phyloP scores from a whole-genome alignment of 306 rosid species.

The Trifolium repens region DNA sequence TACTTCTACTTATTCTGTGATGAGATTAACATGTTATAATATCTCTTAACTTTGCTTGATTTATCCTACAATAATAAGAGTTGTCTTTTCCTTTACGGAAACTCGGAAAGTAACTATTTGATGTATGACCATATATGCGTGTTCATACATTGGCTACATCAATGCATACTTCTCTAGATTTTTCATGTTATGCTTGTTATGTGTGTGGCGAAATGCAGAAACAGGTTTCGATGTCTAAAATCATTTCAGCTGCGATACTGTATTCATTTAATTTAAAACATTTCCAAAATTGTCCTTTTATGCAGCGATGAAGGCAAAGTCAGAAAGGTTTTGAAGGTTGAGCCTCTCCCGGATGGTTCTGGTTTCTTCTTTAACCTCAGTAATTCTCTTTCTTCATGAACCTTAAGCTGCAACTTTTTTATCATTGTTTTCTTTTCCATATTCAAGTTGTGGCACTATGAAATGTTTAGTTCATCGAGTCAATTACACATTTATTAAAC shows the following conservation, averaged over 20 bases:
- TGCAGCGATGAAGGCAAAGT: conserved; percentile 94
- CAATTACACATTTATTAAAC: conserved; percentile 1
- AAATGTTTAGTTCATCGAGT: neutral
- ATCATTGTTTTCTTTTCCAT: conserved; percentile 14
- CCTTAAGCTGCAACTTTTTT: conserved; percentile 26
- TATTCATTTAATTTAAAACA: neutral
- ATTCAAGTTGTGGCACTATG: conserved; percentile 15
- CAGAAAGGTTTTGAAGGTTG: conserved; percentile 86
- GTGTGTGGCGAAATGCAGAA: neutral
- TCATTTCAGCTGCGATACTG: neutral
- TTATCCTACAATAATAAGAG: conserved; percentile 17
- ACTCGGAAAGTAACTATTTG: neutral
- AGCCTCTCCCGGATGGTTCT: conserved; percentile 92
- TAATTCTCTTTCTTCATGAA: conserved; percentile 56
- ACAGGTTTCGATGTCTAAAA: conserved; percentile 6
- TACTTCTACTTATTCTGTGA: conserved; percentile 6
- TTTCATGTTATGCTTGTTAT: neutral
- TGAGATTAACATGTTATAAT: conserved; percentile 3
- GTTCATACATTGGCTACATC: conserved; percentile 14
- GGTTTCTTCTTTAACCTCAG: conserved; percentile 92
- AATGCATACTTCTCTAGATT: conserved; percentile 11
- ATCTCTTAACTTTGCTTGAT: conserved; percentile 12
- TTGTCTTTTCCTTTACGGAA: neutral
- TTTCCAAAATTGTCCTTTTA: conserved; percentile 40
- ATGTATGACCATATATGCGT: neutral